phyloP scores from a whole-genome alignment of 345 rosid genomes.

The Bruguiera gymnorhiza region DNA sequence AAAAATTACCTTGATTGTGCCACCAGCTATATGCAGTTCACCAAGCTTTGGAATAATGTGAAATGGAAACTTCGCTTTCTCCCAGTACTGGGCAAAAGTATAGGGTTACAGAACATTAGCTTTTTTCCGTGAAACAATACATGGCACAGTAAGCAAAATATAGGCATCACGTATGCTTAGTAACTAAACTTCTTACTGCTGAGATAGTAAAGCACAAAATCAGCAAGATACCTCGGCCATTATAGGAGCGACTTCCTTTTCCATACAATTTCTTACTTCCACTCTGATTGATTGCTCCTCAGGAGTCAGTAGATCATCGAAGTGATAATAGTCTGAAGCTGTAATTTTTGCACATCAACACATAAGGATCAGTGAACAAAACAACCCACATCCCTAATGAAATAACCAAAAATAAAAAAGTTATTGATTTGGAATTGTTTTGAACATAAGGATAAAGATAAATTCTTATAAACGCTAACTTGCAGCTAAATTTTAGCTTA shows the following conservation, averaged over 20 bases:
- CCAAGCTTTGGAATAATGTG: slow-evolving; percentile 77
- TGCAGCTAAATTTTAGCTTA: no score
- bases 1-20: slow-evolving; percentile 72
- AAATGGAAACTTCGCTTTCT: slow-evolving; percentile 97
- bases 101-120: no score
- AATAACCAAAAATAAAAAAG: neutral
- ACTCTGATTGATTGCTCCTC: slow-evolving; percentile 66
- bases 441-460: no score
- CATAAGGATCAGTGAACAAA: slow-evolving; percentile 3
- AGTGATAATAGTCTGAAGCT: slow-evolving; percentile 85
- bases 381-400: neutral
- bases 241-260: slow-evolving; percentile 87
- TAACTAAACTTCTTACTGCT: no score
- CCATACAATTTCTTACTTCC: slow-evolving; percentile 83
- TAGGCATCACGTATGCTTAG: no score
- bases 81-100: slow-evolving; percentile 71
- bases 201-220: neutral
- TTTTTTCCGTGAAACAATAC: no score
- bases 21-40: slow-evolving; percentile 64
- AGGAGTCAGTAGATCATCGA: slow-evolving; percentile 63
- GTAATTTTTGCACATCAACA: slow-evolving; percentile 21
- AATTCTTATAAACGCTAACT: no score
- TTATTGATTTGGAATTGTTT: neutral
- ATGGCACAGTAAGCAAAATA: no score
- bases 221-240: slow-evolving; percentile 67